Base-by-base conservation (phyloP, 2,329 filamentous ascomycete species). In the Epichloe sp. region DNA sequence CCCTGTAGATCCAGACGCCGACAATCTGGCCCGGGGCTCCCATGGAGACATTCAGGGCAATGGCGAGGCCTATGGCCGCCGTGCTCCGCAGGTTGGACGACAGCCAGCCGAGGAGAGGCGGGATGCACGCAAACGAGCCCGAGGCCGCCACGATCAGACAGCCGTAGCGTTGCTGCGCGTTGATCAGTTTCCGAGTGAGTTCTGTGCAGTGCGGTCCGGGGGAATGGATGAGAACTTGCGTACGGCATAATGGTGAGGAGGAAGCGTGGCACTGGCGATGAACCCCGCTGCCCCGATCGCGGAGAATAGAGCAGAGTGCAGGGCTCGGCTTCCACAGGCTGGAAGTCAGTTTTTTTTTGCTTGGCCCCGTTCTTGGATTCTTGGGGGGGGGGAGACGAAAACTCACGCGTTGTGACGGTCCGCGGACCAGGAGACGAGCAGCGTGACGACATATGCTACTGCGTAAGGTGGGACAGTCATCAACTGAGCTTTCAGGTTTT, bases 1-100 rank as follows among this genome's bases (percentile, higher is more conserved):
- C 71, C 60, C 83, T 83, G 66, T 86, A 87, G 54, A 86, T 86
- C 82, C 82, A 88, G 1, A 86, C 81, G 0, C 83, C 84, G 0
- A 80, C 76, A 41, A 88, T 87, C 63, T 87, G 83, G 0, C 84
- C 83, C 0, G 82, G 83, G 0, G 82, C 83, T 47, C 75, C 75
- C 34, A 85, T 73, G 2, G 78, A 80, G 15, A 87, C 77, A 55
- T 87, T 86, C 54, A 88, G 65, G 0, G 83, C 84, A 51, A 87
- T 83, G 2, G 83, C 83, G 11, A 88, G 71, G 0, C 83, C 83
- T 0, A 79, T 78, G 0, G 82, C 75, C 0, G 79, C 78, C 0
- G 83, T 86, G 50, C 74, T 79, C 59, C 77, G 78, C 47, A 85
- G 69, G 59, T 88, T 88, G 41, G 78, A 80, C 8, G 79, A 80